These are phyloP conservation scores for Coemansia javaensis DNA, from an alignment of 192 early-diverging fungal species.

Conservation along the genomic window DNA sequence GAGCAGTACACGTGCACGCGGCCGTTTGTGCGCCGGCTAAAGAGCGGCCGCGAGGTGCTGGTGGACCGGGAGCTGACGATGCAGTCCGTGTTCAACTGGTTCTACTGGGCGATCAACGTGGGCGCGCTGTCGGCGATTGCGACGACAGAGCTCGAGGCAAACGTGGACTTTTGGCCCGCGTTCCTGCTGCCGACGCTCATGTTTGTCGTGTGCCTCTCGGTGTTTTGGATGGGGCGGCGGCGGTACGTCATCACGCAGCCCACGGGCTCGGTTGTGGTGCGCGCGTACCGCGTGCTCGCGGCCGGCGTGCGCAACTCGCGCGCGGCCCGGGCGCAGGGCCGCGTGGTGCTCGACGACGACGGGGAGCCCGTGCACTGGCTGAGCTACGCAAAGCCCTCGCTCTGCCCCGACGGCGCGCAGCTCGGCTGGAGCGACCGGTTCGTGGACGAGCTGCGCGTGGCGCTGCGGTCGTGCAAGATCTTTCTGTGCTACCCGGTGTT, in stretches of 20 bases:
- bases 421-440: constrained; percentile 68
- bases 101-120: constrained; percentile 71
- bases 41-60: constrained; percentile 57
- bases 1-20: constrained; percentile 60
- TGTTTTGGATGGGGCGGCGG: constrained; percentile 53
- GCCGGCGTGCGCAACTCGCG: constrained; percentile 31
- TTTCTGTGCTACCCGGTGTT: constrained; percentile 70
- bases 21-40: constrained; percentile 57
- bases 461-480: constrained; percentile 61
- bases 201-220: constrained; percentile 53
- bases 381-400: constrained; percentile 60
- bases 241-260: constrained; percentile 54
- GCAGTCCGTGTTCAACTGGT: constrained; percentile 79
- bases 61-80: constrained; percentile 65
- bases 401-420: neutral
- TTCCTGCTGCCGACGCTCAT: constrained; percentile 58
- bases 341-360: constrained; percentile 22
- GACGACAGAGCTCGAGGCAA: constrained; percentile 54
- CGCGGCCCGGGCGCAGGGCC: constrained; percentile 24
- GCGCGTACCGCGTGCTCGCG: constrained; percentile 38
- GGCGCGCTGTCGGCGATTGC: constrained; percentile 57
- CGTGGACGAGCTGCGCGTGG: constrained; percentile 60
- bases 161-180: constrained; percentile 55
- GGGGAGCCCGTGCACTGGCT: constrained; percentile 43
- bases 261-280: constrained; percentile 53